Evolutionary conservation across 108 stramenopile species (phyloP), one percentile per base, ranked within the genome.

Genomic region (Schizochytrium sp.): DNA sequence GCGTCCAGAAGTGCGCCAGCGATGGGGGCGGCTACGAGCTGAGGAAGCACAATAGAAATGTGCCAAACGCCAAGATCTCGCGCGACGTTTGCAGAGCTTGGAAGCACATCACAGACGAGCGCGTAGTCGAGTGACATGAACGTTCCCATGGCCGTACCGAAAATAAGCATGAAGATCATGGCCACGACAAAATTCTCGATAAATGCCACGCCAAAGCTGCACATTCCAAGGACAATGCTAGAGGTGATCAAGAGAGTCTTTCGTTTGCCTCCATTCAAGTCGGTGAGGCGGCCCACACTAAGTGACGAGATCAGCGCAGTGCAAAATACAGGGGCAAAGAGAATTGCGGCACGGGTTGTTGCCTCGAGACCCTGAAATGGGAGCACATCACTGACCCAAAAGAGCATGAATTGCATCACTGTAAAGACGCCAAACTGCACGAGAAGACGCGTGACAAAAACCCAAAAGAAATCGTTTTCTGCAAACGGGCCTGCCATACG

Each of bases 31-130:
- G 76, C 45, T 6, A 83, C 51, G 48, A 83, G 76, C 76, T 83
- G 76, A 0, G 76, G 76, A n/a, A 83, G 28, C 45, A 83, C 76
- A 53, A 83, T 53, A 34, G 48, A 53, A 83, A 83, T 83, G 48
- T 83, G 76, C 76, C 76, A 83, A 23, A 83, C 51, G 51, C 76
- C 76, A 12, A 83, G 76, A 23, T 83, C 76, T 8, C 76, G 45
- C 48, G 76, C 76, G 23, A 53, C 76, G 51, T 83, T 47, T 6
- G 19, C 51, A 16, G 76, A 4, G 76, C 76, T 83, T 34, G 76
- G 76, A 12, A 83, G 76, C 18, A 83, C 76, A 12, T 83, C 76
- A 45, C 76, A 83, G 28, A 83, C 76, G 12, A 83, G 76, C 6
- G 76, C 76, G 51, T 83, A 83, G 28, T 83, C 76, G 6, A 83